These are phyloP conservation scores for Hyphochytrium catenoides DNA, from an alignment of 352 stramenopile species.

Conservation along the genomic window DNA sequence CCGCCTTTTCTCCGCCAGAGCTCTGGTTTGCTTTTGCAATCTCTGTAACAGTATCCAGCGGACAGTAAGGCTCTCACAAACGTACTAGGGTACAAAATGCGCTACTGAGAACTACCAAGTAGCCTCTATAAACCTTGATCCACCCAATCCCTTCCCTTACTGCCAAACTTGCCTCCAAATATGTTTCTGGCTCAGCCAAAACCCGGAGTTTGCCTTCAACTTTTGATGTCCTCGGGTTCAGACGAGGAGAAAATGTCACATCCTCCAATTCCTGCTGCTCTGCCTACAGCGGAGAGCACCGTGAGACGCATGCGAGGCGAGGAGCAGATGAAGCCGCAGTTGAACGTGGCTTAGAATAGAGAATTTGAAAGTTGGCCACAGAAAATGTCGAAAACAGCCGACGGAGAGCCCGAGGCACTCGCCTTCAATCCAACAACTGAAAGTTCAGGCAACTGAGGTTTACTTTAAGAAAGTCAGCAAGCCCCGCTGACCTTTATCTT, in stretches of 20 bases:
- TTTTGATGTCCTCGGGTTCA: conserved; percentile 26
- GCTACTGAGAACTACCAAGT: too few relatives aligned
- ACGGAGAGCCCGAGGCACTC: too few relatives aligned
- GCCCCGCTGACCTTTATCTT: conserved; percentile 29
- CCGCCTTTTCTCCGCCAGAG: conserved; percentile 35
- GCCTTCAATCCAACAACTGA: too few relatives aligned
- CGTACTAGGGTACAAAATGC: background rate
- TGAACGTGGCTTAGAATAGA: too few relatives aligned
- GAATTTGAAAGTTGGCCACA: too few relatives aligned
- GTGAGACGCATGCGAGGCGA: too few relatives aligned
- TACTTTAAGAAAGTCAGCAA: too few relatives aligned
- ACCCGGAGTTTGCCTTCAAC: conserved; percentile 50
- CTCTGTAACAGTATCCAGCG: conserved; percentile 15
- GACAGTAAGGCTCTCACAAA: background rate
- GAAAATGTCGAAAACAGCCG: too few relatives aligned
- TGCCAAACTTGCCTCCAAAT: conserved; percentile 18
- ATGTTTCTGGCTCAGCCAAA: conserved; percentile 40
- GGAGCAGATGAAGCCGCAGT: too few relatives aligned
- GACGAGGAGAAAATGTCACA: conserved; percentile 41
- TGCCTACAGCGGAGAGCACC: conserved; percentile 24
- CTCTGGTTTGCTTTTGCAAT: conserved; percentile 44
- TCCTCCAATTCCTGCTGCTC: conserved; percentile 55
- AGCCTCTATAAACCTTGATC: too few relatives aligned
- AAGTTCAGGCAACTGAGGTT: too few relatives aligned
- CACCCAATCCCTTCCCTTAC: too few relatives aligned